Evolutionary conservation across 495 filamentous ascomycete species (phyloP).

Genomic region (Xylona heveae): DNA sequence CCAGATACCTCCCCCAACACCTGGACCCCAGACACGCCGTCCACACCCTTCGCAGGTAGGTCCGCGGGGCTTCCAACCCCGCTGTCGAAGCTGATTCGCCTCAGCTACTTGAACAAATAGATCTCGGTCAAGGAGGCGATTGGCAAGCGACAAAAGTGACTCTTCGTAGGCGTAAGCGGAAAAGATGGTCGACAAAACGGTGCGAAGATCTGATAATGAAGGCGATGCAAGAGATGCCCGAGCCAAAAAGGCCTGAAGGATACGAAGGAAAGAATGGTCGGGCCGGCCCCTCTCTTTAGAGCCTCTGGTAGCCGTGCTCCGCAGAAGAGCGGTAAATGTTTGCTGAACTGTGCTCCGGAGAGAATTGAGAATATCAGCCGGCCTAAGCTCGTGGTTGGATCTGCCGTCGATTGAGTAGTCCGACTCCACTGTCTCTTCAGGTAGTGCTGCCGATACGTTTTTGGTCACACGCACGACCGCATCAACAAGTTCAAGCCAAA

Average conservation of each 20-base stretch:
- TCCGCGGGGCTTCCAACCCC: constrained; percentile 72
- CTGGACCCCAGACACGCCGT: constrained; percentile 72
- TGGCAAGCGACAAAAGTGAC: constrained; percentile 65
- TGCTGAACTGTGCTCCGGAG: constrained; percentile 71
- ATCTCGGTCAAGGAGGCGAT: constrained; percentile 70
- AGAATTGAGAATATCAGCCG: constrained; percentile 28
- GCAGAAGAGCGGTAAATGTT: constrained; percentile 72
- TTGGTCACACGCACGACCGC: constrained; percentile 62
- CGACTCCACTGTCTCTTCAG: too few relatives aligned
- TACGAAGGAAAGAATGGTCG: constrained; percentile 65
- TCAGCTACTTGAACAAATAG: constrained; percentile 69
- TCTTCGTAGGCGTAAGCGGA: constrained; percentile 88
- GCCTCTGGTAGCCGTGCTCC: constrained; percentile 5
- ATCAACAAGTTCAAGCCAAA: constrained; percentile 89
- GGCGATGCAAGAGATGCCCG: constrained; percentile 64
- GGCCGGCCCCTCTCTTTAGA: constrained; percentile 12
- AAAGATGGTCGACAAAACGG: constrained; percentile 73
- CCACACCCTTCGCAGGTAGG: constrained; percentile 78
- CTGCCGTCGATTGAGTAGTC: constrained; percentile 1
- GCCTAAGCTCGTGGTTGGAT: constrained; percentile 6
- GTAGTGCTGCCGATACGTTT: constrained; percentile 9
- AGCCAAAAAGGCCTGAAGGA: constrained; percentile 77
- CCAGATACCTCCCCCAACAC: constrained; percentile 57
- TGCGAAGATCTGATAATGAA: constrained; percentile 66
- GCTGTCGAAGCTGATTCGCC: constrained; percentile 51